Evolutionary conservation across 2,329 filamentous ascomycete species (phyloP).

Genomic region (Trichoderma endophyticum): DNA sequence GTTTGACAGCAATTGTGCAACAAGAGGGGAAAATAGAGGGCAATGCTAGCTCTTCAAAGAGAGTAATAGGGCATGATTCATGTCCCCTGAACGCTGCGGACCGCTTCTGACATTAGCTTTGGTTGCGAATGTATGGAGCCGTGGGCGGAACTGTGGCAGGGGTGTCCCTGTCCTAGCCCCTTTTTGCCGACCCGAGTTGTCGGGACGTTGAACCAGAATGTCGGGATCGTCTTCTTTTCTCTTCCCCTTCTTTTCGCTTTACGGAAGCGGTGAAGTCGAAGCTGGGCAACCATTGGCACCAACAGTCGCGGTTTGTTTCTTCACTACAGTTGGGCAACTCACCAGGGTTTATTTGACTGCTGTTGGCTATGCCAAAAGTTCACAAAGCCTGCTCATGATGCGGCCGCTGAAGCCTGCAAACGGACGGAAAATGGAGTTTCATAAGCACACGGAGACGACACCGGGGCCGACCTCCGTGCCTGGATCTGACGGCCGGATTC

Average conservation of each 20-base stretch:
- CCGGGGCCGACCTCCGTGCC: neutral
- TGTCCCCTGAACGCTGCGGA: slow-evolving; percentile 10
- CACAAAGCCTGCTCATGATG: neutral
- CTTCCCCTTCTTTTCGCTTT: neutral
- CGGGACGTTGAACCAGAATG: slow-evolving; percentile 33
- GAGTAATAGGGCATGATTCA: neutral
- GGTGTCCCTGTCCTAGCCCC: slow-evolving; percentile 22
- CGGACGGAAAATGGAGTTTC: neutral
- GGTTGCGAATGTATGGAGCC: slow-evolving; percentile 12
- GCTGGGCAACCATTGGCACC: neutral
- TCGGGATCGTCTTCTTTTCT: slow-evolving; percentile 20
- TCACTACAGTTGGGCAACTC: neutral
- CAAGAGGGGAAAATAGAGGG: neutral
- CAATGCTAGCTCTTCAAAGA: neutral
- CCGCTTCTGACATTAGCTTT: slow-evolving; percentile 15
- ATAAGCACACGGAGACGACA: neutral
- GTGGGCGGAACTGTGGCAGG: slow-evolving; percentile 18
- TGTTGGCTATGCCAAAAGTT: neutral
- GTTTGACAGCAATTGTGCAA: neutral
- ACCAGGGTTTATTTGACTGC: neutral
- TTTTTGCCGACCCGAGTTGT: slow-evolving; percentile 36
- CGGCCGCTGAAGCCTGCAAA: neutral
- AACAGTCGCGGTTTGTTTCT: neutral
- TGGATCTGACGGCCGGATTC: neutral
- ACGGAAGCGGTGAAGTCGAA: neutral